Conservation (phyloP, 345 rosid genomes). For the Arabidopsis suecica region DNA sequence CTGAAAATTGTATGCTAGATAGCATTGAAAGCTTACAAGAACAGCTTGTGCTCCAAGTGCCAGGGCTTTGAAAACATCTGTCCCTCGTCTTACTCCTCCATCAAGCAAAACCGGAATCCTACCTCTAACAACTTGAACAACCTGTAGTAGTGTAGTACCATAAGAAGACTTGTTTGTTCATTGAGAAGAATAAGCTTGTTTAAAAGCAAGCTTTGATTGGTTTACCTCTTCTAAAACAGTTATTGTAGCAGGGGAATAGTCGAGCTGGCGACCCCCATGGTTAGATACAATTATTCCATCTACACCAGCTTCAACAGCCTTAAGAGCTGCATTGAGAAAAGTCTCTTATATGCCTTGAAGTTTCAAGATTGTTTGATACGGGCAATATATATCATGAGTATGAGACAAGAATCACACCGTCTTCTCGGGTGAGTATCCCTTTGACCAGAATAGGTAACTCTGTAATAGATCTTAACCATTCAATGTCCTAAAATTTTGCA, state of each 20-base stretch:
- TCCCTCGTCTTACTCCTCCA: constrained; percentile 88
- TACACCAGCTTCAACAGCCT: constrained; percentile 70
- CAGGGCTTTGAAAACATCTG: constrained; percentile 86
- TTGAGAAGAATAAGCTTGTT: background rate
- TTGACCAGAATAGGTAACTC: constrained; percentile 75
- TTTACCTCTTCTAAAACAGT: constrained; percentile 74
- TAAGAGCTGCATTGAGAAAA: constrained; percentile 56
- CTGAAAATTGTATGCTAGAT: background rate
- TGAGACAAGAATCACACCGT: constrained; percentile 55
- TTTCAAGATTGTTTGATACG: background rate
- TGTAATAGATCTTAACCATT: constrained; percentile 81
- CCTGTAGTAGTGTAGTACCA: constrained; percentile 59
- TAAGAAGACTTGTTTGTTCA: background rate
- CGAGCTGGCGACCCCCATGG: constrained; percentile 85
- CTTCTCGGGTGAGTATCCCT: constrained; percentile 82
- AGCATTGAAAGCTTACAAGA: constrained; percentile 56
- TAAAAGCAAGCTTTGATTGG: background rate
- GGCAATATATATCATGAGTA: constrained; percentile 3
- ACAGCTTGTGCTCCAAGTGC: constrained; percentile 94
- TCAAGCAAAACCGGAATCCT: constrained; percentile 77
- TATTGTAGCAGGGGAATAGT: constrained; percentile 70
- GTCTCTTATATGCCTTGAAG: background rate
- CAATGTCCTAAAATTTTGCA: constrained; percentile 63
- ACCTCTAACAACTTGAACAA: constrained; percentile 74
- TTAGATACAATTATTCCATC: constrained; percentile 81